Base-by-base conservation (phyloP, 2,329 filamentous ascomycete genomes). In the Bipolaris cookei region DNA sequence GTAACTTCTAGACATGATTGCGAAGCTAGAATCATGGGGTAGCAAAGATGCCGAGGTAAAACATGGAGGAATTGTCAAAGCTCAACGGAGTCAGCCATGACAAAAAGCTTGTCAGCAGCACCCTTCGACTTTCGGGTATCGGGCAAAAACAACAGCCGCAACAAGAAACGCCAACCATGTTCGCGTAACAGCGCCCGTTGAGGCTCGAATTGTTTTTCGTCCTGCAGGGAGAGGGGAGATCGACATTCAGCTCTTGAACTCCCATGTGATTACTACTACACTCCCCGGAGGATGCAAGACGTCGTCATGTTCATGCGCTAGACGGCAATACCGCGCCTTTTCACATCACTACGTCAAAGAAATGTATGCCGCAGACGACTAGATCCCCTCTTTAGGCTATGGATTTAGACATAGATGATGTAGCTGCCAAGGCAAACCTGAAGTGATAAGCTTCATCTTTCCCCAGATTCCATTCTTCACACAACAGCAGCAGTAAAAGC, bases 251-350 rank as follows among this genome's bases (percentile, higher is more conserved):
- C 38, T 41, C 20, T 21, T 25, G 30, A 11, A 18, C 41, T 43
- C 43, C 52, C 46, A 55, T 42, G 35, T 54, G 51, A 51, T 53
- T 34, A 45, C 35, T 13, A 28, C 25, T 34, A 18, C 42, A 10
- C 30, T 10, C 34, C 48, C 20, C 25, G 25, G 32, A 48, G 38
- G 64, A 67, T 65, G 63, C 54, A 66, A 66, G 62, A 66, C 63
- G 65, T 66, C 63, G 65, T 66, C 65, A 68, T 65, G 23, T 35
- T 25, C 14, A 60, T 43, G 41, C 62, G 54, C 62, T 28, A 28
- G 25, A 28, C 25, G 10, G 25, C 25, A 28, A 28, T 28, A 6
- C 16, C 37, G 37, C n/a, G 13, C 37, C 37, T 39, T 39, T 11
- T 39, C 32, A 11, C 37, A 39, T 39, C 5, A 10, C 37, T 39